Conservation (phyloP, 1,284 basidiomycete species). For the Ustilago cynodontis region DNA sequence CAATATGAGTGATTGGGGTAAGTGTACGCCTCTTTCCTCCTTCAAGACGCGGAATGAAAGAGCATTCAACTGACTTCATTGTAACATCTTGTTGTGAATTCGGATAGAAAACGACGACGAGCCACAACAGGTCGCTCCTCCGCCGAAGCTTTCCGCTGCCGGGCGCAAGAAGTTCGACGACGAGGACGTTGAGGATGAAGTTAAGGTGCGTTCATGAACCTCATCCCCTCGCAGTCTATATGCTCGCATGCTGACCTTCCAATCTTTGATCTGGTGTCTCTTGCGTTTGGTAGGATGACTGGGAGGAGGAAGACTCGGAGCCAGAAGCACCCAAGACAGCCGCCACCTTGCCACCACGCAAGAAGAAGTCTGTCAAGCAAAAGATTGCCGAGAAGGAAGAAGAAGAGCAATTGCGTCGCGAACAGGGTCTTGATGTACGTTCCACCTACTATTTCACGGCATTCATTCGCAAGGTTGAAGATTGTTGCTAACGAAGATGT, state of each 20-base stretch:
- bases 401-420: conserved; percentile 50
- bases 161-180: conserved; percentile 66
- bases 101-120: conserved; percentile 63
- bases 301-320: conserved; percentile 67
- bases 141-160: conserved; percentile 33
- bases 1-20: conserved; percentile 66
- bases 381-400: conserved; percentile 68
- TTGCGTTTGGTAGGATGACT: conserved; percentile 58
- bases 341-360: conserved; percentile 55
- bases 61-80: background rate
- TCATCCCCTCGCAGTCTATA: background rate
- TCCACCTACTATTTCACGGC: background rate
- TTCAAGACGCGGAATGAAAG: background rate
- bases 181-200: conserved; percentile 66
- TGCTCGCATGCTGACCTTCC: conserved; percentile 12
- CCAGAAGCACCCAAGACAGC: conserved; percentile 43
- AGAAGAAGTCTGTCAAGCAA: conserved; percentile 67
- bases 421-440: conserved; percentile 48
- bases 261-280: background rate
- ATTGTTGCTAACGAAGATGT: background rate
- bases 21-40: background rate
- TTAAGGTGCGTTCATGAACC: conserved; percentile 47
- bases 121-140: conserved; percentile 34
- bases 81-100: background rate
- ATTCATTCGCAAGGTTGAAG: background rate